Evolutionary conservation across 1,284 basidiomycete genomes (phyloP).

Genomic region (Peniophora sp.): DNA sequence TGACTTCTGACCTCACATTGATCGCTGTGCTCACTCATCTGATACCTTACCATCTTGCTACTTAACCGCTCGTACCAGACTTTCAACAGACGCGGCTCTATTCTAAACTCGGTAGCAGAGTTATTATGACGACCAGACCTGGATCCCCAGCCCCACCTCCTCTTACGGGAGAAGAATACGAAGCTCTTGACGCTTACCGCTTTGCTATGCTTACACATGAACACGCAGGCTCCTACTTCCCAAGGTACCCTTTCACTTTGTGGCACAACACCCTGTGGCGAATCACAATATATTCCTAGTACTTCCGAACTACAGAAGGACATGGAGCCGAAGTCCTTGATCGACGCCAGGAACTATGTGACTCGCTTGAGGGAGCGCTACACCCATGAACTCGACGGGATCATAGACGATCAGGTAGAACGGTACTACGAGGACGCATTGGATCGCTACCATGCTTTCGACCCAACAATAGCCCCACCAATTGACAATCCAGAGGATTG

Average conservation of each 20-base stretch:
- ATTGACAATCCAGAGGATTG: not conserved
- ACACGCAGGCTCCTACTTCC: no score
- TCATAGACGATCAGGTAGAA: constrained; percentile 32
- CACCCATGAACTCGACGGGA: constrained; percentile 30
- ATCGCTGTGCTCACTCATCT: no score
- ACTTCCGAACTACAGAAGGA: constrained; percentile 11
- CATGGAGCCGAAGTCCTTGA: constrained; percentile 13
- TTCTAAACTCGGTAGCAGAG: no score
- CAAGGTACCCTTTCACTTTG: no score
- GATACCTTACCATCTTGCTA: no score
- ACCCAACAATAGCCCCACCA: constrained; percentile 4
- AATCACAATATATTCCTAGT: not conserved
- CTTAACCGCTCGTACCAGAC: no score
- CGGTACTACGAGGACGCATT: constrained; percentile 33
- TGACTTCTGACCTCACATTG: no score
- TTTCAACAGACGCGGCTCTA: no score
- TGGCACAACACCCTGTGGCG: no score
- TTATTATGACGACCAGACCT: no score
- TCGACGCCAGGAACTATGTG: constrained; percentile 26
- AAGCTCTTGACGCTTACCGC: not conserved
- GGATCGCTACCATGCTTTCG: constrained; percentile 16
- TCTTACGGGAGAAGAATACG: not conserved
- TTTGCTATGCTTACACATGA: no score
- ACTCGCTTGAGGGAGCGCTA: constrained; percentile 29
- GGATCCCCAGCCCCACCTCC: no score